Percentiles rank a stretch among this genome's conserved stretches.
Conservation (phyloP, 2,329 filamentous ascomycete species). For the Claviceps pazoutovae region DNA sequence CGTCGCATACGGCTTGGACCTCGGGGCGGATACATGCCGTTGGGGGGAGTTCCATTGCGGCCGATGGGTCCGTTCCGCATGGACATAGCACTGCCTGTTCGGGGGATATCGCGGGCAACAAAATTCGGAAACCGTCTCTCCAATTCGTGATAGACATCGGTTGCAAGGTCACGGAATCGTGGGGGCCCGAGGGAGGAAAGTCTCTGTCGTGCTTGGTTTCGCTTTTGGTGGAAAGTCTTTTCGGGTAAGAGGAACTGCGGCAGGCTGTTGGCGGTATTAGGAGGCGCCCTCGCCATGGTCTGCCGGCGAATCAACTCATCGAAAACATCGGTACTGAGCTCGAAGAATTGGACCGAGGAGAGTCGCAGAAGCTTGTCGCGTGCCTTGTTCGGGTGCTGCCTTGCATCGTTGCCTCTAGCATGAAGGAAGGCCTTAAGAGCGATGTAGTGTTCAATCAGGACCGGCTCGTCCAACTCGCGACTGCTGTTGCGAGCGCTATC, state of each 20-base stretch:
- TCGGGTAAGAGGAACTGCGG: conserved; percentile 73
- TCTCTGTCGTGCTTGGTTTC: conserved; percentile 94
- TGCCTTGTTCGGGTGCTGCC: conserved; percentile 70
- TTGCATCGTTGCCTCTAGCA: conserved; percentile 61
- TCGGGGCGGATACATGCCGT: conserved; percentile 34
- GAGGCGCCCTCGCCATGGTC: conserved; percentile 41
- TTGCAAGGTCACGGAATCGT: conserved; percentile 81
- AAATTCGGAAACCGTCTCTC: conserved; percentile 83
- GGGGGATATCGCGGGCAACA: conserved; percentile 51
- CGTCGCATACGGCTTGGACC: conserved; percentile 39
- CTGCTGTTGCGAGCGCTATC: conserved; percentile 47
- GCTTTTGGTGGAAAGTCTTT: conserved; percentile 83
- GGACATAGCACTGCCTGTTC: conserved; percentile 54
- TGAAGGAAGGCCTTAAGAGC: conserved; percentile 66
- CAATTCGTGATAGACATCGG: conserved; percentile 90
- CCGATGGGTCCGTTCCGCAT: conserved; percentile 44
- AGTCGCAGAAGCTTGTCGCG: conserved; percentile 87
- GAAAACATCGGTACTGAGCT: conserved; percentile 93
- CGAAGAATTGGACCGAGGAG: conserved; percentile 86
- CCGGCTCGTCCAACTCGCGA: conserved; percentile 45
- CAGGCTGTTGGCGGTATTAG: conserved; percentile 38
- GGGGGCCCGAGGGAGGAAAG: conserved; percentile 77
- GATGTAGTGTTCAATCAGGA: conserved; percentile 68
- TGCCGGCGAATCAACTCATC: conserved; percentile 87
- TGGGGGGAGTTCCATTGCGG: conserved; percentile 48